Evolutionary conservation across 2,329 filamentous ascomycete genomes (phyloP).

Genomic region (Scedosporium minutisporum): DNA sequence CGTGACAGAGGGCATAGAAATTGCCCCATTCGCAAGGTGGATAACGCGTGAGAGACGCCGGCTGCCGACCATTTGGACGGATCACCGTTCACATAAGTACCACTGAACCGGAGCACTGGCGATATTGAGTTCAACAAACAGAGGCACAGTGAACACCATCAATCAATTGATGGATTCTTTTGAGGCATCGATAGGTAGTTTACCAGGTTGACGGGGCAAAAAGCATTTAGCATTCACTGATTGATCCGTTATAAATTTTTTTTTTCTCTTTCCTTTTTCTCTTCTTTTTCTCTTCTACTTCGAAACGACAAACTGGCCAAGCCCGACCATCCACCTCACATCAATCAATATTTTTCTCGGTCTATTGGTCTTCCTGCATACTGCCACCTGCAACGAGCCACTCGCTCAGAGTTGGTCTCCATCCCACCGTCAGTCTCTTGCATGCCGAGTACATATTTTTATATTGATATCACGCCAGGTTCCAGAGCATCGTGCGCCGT

Average conservation of each 20-base stretch:
- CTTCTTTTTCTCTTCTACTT: not conserved
- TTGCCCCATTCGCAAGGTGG: not conserved
- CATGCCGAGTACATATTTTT: not conserved
- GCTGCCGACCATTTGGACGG: not conserved
- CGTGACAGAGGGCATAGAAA: not conserved
- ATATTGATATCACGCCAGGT: not conserved
- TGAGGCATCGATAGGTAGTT: not conserved
- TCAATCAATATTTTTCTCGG: not conserved
- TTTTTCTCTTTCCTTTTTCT: not conserved
- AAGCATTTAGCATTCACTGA: not conserved
- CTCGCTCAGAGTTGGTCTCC: not conserved
- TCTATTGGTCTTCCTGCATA: not conserved
- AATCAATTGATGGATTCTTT: no score
- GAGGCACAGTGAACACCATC: not conserved
- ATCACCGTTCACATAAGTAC: not conserved
- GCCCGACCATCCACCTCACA: no score
- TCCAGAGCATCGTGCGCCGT: not conserved
- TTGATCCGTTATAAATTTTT: no score
- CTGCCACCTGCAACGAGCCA: not conserved
- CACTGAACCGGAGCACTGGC: no score
- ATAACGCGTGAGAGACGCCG: not conserved
- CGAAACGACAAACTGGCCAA: not conserved
- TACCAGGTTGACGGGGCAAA: not conserved
- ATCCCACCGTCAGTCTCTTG: not conserved
- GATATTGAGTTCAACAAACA: not conserved